phyloP scores from a whole-genome alignment of 164 flowering plant species.

The Berberis vulgaris region DNA sequence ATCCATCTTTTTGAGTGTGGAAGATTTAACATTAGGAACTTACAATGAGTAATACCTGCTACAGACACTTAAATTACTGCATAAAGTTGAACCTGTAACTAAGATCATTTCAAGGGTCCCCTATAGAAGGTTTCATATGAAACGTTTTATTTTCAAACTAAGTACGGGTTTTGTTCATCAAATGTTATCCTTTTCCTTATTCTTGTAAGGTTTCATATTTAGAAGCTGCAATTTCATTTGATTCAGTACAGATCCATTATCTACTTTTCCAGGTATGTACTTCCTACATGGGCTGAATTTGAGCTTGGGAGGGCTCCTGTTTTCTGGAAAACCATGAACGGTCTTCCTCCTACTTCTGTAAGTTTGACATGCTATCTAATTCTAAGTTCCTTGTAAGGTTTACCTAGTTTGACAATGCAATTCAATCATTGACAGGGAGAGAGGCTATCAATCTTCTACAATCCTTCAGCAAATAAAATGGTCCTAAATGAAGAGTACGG shows the following conservation, averaged over 20 bases:
- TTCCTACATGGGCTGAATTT: constrained; percentile 80
- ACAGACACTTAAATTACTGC: no score
- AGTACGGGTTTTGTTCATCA: no score
- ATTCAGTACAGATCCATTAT: background rate
- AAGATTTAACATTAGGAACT: no score
- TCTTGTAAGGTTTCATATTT: no score
- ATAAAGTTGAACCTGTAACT: no score
- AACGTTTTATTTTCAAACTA: no score
- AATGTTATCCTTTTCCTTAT: no score
- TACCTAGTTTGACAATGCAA: constrained; percentile 6
- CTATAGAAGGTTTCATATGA: no score
- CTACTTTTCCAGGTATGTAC: constrained; percentile 34
- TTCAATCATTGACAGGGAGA: constrained; percentile 55
- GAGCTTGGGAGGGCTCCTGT: constrained; percentile 84
- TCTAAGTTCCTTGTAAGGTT: constrained; percentile 7
- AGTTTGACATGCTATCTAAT: constrained; percentile 12
- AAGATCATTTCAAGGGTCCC: no score
- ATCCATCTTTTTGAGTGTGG: no score
- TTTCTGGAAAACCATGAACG: constrained; percentile 87
- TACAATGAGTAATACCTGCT: no score
- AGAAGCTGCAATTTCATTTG: background rate
- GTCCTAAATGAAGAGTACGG: constrained; percentile 71
- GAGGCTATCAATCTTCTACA: constrained; percentile 70
- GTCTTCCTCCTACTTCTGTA: constrained; percentile 86
- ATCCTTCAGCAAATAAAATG: constrained; percentile 58